Percentiles rank a stretch among this genome's conserved stretches.
Evolutionary conservation across 768 basidiomycete genomes (phyloP).

Genomic region (Sporobolomyces pararoseus): DNA sequence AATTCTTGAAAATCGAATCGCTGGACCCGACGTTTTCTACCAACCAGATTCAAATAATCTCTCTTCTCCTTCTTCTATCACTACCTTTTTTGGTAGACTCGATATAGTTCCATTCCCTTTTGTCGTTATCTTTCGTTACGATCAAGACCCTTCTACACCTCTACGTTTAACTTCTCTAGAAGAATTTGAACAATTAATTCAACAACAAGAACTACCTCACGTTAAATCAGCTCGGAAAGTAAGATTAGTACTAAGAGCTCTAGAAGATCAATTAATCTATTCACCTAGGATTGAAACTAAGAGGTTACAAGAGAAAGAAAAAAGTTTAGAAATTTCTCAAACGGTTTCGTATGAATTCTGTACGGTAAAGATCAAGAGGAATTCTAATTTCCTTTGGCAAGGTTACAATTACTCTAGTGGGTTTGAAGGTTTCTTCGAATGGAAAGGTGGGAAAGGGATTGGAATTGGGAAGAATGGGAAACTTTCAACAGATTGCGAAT

Average conservation of each 20-base stretch:
- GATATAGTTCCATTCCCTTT: conserved; percentile 80
- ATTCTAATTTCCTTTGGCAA: conserved; percentile 36
- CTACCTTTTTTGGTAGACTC: conserved; percentile 66
- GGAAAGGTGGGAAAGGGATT: conserved; percentile 46
- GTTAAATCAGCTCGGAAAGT: conserved; percentile 59
- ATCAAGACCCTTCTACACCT: conserved; percentile 16
- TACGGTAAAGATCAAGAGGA: conserved; percentile 34
- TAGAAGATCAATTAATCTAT: conserved; percentile 61
- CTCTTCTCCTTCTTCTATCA: conserved; percentile 49
- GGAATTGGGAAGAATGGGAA: conserved; percentile 13
- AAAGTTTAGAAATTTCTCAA: conserved; percentile 56
- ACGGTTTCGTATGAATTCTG: conserved; percentile 16
- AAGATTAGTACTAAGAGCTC: conserved; percentile 61
- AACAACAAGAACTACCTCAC: conserved; percentile 59
- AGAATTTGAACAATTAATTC: conserved; percentile 61
- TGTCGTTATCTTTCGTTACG: conserved; percentile 63
- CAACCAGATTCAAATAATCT: conserved; percentile 29
- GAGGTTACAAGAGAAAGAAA: conserved; percentile 57
- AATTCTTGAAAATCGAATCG: conserved; percentile 59
- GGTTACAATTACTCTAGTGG: conserved; percentile 50
- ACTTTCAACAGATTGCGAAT: conserved; percentile 49
- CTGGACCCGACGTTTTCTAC: conserved; percentile 75
- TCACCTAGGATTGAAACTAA: conserved; percentile 64
- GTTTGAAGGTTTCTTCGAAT: conserved; percentile 61
- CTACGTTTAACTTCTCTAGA: conserved; percentile 51